A percentile compares a stretch with the other conserved stretches of the same genome.
phyloP scores from a whole-genome alignment of 768 basidiomycete genomes.

The Mycena pura region DNA sequence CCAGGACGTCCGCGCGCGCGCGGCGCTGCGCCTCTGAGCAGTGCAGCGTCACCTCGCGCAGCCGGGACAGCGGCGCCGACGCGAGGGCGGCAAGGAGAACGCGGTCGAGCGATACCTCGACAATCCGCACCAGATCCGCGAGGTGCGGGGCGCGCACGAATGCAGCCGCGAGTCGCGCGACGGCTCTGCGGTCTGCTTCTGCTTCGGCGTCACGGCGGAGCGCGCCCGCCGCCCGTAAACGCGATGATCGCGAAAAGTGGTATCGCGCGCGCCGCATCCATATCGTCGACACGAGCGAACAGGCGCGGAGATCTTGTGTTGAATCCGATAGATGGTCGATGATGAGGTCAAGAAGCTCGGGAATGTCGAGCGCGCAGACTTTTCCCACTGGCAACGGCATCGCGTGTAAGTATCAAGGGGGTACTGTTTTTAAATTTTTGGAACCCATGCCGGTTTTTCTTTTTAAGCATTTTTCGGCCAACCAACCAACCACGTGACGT shows the following conservation, averaged over 20 bases:
- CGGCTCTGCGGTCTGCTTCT: background rate
- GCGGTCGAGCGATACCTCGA: background rate
- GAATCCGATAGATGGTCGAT: background rate
- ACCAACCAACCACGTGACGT: too few relatives aligned
- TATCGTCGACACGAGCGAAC: background rate
- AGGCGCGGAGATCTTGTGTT: background rate
- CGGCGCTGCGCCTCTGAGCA: background rate
- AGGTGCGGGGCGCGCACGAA: background rate
- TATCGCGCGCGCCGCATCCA: background rate
- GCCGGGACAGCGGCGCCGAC: background rate
- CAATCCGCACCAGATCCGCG: background rate
- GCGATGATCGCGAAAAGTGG: background rate
- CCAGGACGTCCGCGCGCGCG: background rate
- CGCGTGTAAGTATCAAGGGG: too few relatives aligned
- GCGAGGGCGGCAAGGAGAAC: background rate
- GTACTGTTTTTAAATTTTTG: too few relatives aligned
- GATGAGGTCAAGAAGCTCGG: background rate
- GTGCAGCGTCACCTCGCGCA: background rate
- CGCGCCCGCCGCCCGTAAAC: background rate
- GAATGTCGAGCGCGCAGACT: background rate
- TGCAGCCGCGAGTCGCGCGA: background rate
- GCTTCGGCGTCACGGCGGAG: background rate
- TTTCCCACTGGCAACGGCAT: too few relatives aligned
- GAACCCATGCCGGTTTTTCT: too few relatives aligned
- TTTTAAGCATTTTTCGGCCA: too few relatives aligned